Base-by-base conservation (phyloP, 1,139 yeast genomes). In the Waltiozyma sp. region DNA sequence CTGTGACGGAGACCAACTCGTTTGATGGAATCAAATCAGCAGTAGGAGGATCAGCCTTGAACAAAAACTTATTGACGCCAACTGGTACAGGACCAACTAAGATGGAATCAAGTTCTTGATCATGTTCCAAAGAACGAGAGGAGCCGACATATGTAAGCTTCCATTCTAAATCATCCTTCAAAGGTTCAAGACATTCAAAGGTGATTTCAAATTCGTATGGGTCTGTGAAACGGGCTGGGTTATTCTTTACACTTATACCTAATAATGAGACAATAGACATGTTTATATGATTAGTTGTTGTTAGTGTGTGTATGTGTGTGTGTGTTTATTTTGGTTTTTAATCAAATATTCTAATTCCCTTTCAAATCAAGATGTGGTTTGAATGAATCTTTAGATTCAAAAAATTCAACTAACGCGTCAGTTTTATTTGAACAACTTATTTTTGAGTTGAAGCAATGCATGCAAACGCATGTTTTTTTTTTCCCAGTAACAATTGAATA, bases 11-110 rank as follows among this genome's bases (percentile, higher is more conserved):
- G 19, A 91, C 96, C 51, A 93, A 73, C 59, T 91, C 98, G 50
- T 88, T 81, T 7, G 96, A 95, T 1, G 99, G 98, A 52, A 91
- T 91, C 50, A 89, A 66, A 52, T 91, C 97, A 0, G 96, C 95
- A 2, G 91, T 80, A 1, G 98, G 98, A 0, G 99, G 95, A 56
- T 91, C 97, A 0, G 98, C 97, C 31, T 86, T 79, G 60, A 91
- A 85, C 16, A 89, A 72, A 55, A 91, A 93, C 63, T 91, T 89
- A 60, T 91, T 91, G 42, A 91, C 80, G 1, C 99, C 99, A 4
- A 91, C 95, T 0, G 98, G 99, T 4, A 91, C 95, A 0, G 98
- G 99, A 0, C 99, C 98, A 4, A 91, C 99, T 23, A 93, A 68
- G 39, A 93, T 80, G 2, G 96, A 87, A 59, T 91, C 99, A 45